Percentiles rank a stretch among this genome's conserved stretches.
These are phyloP conservation scores for Rhipidocladum racemiflorum DNA, from an alignment of 176 grass and related monocot species.

Conservation along the genomic window DNA sequence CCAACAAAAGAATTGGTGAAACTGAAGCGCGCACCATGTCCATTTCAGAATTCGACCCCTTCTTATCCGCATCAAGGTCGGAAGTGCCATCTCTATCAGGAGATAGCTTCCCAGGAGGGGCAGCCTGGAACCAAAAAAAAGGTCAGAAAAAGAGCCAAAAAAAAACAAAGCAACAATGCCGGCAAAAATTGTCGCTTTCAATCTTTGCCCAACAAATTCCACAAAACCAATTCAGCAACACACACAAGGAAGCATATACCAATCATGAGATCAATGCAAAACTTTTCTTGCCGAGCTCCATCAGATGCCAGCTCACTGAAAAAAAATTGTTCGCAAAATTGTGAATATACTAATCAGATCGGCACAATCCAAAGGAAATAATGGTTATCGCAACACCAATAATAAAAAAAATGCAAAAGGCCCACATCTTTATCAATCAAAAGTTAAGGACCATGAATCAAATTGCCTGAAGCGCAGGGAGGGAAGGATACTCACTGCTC, in stretches of 20 bases:
- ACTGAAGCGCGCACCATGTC: conserved; percentile 63
- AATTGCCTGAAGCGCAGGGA: no score
- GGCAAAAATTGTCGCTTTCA: conserved; percentile 72
- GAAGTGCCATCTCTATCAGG: conserved; percentile 72
- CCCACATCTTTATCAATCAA: conserved; percentile 83
- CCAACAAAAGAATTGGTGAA: conserved; percentile 39
- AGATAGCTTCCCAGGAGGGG: conserved; percentile 97
- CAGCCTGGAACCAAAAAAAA: conserved; percentile 58
- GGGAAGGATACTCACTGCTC: no score
- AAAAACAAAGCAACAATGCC: conserved; percentile 37
- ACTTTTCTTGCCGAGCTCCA: conserved; percentile 73
- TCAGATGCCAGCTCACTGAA: conserved; percentile 66
- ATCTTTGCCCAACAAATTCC: conserved; percentile 67
- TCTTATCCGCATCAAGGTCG: conserved; percentile 70
- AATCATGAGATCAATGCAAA: conserved; percentile 99
- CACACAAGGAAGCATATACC: conserved; percentile 53
- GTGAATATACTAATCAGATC: conserved; percentile 61
- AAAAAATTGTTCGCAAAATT: conserved; percentile 41
- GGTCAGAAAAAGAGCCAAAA: conserved; percentile 38
- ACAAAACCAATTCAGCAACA: conserved; percentile 65
- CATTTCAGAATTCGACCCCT: conserved; percentile 62
- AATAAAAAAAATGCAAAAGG: conserved; percentile 40
- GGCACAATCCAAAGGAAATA: conserved; percentile 48
- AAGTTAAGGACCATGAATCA: no score
- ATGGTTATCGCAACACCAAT: conserved; percentile 30